A percentile compares a stretch with the other conserved stretches of the same genome.
These are phyloP conservation scores for Chalciporus sphaerocephalus DNA, from an alignment of 768 basidiomycete species.

Conservation along the genomic window DNA sequence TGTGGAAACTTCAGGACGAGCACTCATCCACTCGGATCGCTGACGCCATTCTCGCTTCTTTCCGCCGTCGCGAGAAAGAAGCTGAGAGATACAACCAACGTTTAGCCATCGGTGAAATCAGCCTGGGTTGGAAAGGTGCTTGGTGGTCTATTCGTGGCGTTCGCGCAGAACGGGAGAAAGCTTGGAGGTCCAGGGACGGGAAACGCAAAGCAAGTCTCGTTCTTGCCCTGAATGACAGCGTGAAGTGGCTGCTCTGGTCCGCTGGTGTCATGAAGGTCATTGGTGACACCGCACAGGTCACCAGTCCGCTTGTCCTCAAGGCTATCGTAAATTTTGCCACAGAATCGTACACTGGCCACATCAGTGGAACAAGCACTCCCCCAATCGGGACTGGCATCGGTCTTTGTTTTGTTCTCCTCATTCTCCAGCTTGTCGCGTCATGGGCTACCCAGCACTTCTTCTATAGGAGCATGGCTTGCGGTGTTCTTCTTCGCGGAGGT, in stretches of 20 bases:
- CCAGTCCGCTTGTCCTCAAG: slow-evolving; percentile 75
- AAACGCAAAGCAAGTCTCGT: slow-evolving; percentile 58
- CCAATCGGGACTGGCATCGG: slow-evolving; percentile 63
- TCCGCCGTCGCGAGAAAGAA: slow-evolving; percentile 48
- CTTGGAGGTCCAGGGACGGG: slow-evolving; percentile 63
- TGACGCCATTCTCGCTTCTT: slow-evolving; percentile 58
- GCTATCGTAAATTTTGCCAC: slow-evolving; percentile 68
- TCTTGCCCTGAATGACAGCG: slow-evolving; percentile 70
- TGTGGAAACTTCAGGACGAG: slow-evolving; percentile 70
- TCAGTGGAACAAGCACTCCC: slow-evolving; percentile 35
- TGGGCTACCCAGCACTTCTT: slow-evolving; percentile 79
- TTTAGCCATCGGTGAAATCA: slow-evolving; percentile 60
- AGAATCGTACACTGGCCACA: slow-evolving; percentile 52
- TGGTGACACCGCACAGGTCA: slow-evolving; percentile 70
- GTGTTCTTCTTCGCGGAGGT: slow-evolving; percentile 78
- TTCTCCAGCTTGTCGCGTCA: slow-evolving; percentile 63
- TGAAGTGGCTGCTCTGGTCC: slow-evolving; percentile 77
- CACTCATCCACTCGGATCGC: slow-evolving; percentile 60
- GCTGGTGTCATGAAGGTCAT: slow-evolving; percentile 55
- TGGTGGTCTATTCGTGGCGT: slow-evolving; percentile 57
- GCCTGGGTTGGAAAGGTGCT: slow-evolving; percentile 47
- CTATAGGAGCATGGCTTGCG: slow-evolving; percentile 66
- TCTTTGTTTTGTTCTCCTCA: slow-evolving; percentile 63
- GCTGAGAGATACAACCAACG: slow-evolving; percentile 70
- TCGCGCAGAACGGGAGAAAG: slow-evolving; percentile 50